Base-by-base conservation (phyloP, 1,284 basidiomycete genomes). In the Anthracocystis walkeri region DNA sequence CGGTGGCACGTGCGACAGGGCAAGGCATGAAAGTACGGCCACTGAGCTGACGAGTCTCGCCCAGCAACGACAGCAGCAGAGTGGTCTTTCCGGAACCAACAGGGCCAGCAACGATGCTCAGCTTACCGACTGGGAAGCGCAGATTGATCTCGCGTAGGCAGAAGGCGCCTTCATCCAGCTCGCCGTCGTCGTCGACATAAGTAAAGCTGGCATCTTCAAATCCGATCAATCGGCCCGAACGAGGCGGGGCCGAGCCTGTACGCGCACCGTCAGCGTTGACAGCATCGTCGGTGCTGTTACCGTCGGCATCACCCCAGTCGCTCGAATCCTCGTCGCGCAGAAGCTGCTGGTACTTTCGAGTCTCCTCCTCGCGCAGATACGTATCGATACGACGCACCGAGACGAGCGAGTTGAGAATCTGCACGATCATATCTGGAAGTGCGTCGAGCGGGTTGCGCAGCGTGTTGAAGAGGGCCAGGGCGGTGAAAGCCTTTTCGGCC, bases 101-200 rank as follows among this genome's bases (percentile, higher is more conserved):
- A 1, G 90, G 88, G 20, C 91, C 90, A 35, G 90, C 86, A 59
- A 92, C 88, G 33, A 91, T 82, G 79, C 90, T 91, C 73, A 91
- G 86, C 69, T 87, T 84, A 23, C 89, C 88, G 42, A 85, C 87
- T 56, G 88, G 87, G 86, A 92, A 91, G 2, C 87, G 78, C 50
- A 92, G 79, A 75, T 90, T 86, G 61, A 93, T 77, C 42, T 87
- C 84, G 4, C 85, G 82, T 2, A 89, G 83, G 16, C 78, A 72
- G 83, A 89, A 89, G 31, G 69, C 58, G 25, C 70, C 76, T 18
- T 78, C 79, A n/a, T 67, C 75, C 8, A 67, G 42, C 12, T 67
- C 65, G 40, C 53, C 53, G 38, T 75, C 67, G 18, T 60, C 65
- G 27, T 78, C 73, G 6, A 85, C 88, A 55, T 82, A 83, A 11